phyloP scores from a whole-genome alignment of 768 basidiomycete genomes.

The Termitomyces sp. region DNA sequence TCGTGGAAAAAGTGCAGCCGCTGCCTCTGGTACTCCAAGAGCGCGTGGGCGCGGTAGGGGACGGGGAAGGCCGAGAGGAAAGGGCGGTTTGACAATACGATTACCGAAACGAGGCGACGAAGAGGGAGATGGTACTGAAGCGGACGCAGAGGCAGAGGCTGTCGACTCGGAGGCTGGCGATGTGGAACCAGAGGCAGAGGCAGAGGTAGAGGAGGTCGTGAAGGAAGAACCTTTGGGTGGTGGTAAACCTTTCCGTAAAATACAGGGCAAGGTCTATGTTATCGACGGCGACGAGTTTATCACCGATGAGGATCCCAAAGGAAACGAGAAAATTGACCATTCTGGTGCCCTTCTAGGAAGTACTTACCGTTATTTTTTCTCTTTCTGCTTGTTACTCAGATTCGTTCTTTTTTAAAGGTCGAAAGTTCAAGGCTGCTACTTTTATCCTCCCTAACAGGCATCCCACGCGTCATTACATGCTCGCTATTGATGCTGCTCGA shows the following conservation, averaged over 20 bases:
- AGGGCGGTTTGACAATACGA: conserved; percentile 22
- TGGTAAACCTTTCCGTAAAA: conserved; percentile 66
- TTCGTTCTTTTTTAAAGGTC: conserved; percentile 40
- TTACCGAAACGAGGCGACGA: conserved; percentile 25
- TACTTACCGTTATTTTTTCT: conserved; percentile 27
- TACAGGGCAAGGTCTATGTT: conserved; percentile 69
- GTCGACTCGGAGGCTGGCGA: conserved; percentile 31
- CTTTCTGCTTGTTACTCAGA: not conserved
- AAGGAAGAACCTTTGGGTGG: conserved; percentile 40
- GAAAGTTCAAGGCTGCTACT: conserved; percentile 83
- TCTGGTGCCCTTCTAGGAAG: conserved; percentile 83
- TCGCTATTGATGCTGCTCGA: conserved; percentile 95
- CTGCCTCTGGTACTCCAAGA: conserved; percentile 23
- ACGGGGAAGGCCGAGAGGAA: conserved; percentile 22
- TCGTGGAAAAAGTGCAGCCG: conserved; percentile 26
- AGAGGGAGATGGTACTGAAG: conserved; percentile 27
- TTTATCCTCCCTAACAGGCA: conserved; percentile 85
- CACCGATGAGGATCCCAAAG: conserved; percentile 77
- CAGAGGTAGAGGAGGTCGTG: conserved; percentile 27
- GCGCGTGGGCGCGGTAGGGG: conserved; percentile 35
- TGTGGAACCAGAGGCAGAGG: conserved; percentile 21
- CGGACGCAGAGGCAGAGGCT: conserved; percentile 30
- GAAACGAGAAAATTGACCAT: conserved; percentile 87
- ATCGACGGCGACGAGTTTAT: conserved; percentile 89
- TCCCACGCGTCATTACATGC: conserved; percentile 83